These are phyloP conservation scores for Cymbopogon flexuosus DNA, from an alignment of 202 grass and related monocot genomes.

Conservation along the genomic window DNA sequence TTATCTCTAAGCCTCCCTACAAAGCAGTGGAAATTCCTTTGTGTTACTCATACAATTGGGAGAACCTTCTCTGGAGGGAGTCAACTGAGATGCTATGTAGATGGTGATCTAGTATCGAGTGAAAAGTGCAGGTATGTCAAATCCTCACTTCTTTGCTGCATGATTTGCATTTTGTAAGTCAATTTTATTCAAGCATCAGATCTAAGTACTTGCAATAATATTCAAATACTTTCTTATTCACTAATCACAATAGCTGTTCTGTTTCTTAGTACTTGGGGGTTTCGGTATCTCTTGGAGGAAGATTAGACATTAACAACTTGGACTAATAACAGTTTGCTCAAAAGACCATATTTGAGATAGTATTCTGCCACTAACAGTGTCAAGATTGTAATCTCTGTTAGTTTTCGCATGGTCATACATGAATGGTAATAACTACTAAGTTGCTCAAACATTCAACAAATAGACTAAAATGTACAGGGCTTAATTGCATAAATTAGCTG, in stretches of 20 bases:
- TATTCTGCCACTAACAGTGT: not conserved
- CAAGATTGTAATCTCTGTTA: constrained; percentile 20
- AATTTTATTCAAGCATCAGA: constrained; percentile 1
- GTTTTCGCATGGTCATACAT: not conserved
- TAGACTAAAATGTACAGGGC: not conserved
- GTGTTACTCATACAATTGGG: constrained; percentile 86
- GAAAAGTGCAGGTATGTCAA: constrained; percentile 78
- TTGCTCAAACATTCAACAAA: constrained; percentile 2
- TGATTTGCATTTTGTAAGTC: not conserved
- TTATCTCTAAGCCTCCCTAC: constrained; percentile 64
- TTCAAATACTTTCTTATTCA: constrained; percentile 25
- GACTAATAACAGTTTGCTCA: too few species aligned
- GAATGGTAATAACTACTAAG: constrained; percentile 6
- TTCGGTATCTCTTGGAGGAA: not conserved
- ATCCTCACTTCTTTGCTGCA: constrained; percentile 17
- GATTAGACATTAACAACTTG: not conserved
- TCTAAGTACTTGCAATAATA: not conserved
- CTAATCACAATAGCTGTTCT: not conserved
- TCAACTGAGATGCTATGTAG: constrained; percentile 84
- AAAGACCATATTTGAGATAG: not conserved
- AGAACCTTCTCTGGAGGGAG: constrained; percentile 96
- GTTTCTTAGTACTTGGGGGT: not conserved
- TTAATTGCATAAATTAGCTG: constrained; percentile 4
- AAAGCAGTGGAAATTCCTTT: constrained; percentile 94
- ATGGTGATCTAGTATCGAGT: constrained; percentile 71